Percentiles rank a stretch among this genome's conserved stretches.
phyloP scores from a whole-genome alignment of 768 basidiomycete genomes.

The Termitomyces sp. region DNA sequence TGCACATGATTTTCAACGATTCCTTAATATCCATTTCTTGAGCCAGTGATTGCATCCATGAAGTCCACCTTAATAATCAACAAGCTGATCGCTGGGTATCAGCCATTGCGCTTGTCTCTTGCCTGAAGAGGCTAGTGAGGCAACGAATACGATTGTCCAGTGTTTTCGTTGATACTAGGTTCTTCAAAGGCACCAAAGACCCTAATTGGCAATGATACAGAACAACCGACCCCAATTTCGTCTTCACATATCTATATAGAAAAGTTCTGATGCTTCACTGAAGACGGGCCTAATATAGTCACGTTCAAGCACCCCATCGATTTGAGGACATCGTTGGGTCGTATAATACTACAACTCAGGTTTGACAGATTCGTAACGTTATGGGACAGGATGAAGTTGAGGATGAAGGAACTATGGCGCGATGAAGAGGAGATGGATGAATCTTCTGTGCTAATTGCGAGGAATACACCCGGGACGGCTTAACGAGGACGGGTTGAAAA shows the following conservation, averaged over 20 bases:
- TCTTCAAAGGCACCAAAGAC: conserved; percentile 23
- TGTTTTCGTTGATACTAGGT: conserved; percentile 34
- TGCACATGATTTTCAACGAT: conserved; percentile 11
- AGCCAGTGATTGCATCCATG: neutral
- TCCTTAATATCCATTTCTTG: neutral
- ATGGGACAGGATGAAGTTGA: conserved; percentile 9
- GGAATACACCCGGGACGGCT: conserved; percentile 11
- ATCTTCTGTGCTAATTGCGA: conserved; percentile 13
- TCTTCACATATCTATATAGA: neutral
- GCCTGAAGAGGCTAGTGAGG: conserved; percentile 27
- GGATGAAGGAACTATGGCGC: conserved; percentile 27
- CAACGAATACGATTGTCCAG: conserved; percentile 32
- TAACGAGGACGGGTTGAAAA: conserved; percentile 19
- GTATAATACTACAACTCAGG: neutral
- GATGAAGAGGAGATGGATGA: conserved; percentile 22
- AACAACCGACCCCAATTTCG: conserved; percentile 14
- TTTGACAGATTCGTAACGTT: neutral
- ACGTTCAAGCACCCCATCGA: conserved; percentile 29
- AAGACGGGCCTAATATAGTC: conserved; percentile 19
- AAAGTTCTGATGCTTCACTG: neutral
- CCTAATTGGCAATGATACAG: conserved; percentile 40
- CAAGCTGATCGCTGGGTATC: conserved; percentile 1
- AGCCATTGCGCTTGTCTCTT: conserved; percentile 25
- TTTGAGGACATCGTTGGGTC: conserved; percentile 24
- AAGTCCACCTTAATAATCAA: neutral